These are phyloP conservation scores for Penicillium hordei DNA, from an alignment of 2,329 filamentous ascomycete genomes.

Conservation along the genomic window DNA sequence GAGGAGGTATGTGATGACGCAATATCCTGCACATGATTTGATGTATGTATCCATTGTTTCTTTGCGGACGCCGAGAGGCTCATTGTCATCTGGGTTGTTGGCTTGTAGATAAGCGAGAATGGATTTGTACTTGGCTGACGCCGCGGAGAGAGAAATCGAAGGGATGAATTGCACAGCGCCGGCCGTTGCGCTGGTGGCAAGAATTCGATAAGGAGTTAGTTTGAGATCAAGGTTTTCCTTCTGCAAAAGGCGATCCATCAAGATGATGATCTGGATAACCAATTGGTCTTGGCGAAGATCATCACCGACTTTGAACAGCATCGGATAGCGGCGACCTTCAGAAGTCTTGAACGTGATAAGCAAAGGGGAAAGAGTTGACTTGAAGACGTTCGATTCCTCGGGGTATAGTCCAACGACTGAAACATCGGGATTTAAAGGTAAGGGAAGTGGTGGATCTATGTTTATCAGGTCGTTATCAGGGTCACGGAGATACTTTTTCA, in stretches of 20 bases:
- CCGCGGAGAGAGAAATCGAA: slow-evolving; percentile 78
- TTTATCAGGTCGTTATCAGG: slow-evolving; percentile 82
- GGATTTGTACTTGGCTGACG: slow-evolving; percentile 76
- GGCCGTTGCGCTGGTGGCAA: slow-evolving; percentile 85
- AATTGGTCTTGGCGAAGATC: slow-evolving; percentile 95
- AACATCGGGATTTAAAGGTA: slow-evolving; percentile 84
- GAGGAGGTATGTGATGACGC: slow-evolving; percentile 96
- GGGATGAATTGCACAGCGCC: slow-evolving; percentile 93
- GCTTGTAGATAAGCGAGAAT: slow-evolving; percentile 79
- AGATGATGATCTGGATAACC: slow-evolving; percentile 93
- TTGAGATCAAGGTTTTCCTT: slow-evolving; percentile 97
- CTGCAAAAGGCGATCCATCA: slow-evolving; percentile 93
- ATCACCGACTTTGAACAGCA: slow-evolving; percentile 97
- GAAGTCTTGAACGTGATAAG: slow-evolving; percentile 86
- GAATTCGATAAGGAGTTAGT: slow-evolving; percentile 90
- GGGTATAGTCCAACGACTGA: slow-evolving; percentile 76
- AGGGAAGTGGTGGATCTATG: slow-evolving; percentile 81
- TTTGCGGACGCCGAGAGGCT: slow-evolving; percentile 81
- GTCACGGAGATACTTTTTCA: slow-evolving; percentile 82
- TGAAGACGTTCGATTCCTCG: slow-evolving; percentile 88
- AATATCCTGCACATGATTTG: slow-evolving; percentile 94
- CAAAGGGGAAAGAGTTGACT: slow-evolving; percentile 88
- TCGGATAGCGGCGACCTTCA: slow-evolving; percentile 74
- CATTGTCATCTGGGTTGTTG: slow-evolving; percentile 82
- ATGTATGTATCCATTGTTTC: slow-evolving; percentile 94